Conservation (phyloP, 805 yeast genomes). For the Kuraishia molischiana region DNA sequence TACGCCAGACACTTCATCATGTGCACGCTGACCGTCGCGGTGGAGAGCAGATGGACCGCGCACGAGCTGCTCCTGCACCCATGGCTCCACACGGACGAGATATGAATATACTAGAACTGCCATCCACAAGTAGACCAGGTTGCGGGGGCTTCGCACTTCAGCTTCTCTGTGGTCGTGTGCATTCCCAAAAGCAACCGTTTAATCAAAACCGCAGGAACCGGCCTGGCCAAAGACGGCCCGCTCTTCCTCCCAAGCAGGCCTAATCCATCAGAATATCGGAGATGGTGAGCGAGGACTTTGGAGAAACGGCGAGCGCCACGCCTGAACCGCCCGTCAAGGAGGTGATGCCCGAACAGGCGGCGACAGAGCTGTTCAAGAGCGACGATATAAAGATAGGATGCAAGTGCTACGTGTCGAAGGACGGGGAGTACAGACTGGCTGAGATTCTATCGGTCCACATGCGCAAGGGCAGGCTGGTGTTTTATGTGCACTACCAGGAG, state of each 20-base stretch:
- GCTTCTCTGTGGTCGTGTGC: too few species aligned
- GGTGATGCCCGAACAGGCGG: background rate
- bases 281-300: background rate
- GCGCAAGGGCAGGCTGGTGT: constrained; percentile 68
- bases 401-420: constrained; percentile 74
- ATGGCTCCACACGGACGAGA: constrained; percentile 62
- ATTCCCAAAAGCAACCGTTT: too few species aligned
- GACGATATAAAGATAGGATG: constrained; percentile 66
- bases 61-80: constrained; percentile 53
- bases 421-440: constrained; percentile 69
- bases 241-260: too few species aligned
- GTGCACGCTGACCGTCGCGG: constrained; percentile 58
- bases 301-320: background rate
- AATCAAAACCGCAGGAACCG: too few species aligned
- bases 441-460: constrained; percentile 73
- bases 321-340: background rate
- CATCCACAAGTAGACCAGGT: too few species aligned
- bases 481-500: constrained; percentile 90
- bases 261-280: background rate
- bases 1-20: constrained; percentile 77
- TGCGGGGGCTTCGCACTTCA: too few species aligned
- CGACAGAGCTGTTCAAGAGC: constrained; percentile 12
- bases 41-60: constrained; percentile 61
- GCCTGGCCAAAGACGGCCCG: too few species aligned
- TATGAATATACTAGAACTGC: too few species aligned